Percentiles rank a stretch among this genome's conserved stretches.
These are phyloP conservation scores for Themeda triandra DNA, from an alignment of 176 grass and related monocot species.

Conservation along the genomic window DNA sequence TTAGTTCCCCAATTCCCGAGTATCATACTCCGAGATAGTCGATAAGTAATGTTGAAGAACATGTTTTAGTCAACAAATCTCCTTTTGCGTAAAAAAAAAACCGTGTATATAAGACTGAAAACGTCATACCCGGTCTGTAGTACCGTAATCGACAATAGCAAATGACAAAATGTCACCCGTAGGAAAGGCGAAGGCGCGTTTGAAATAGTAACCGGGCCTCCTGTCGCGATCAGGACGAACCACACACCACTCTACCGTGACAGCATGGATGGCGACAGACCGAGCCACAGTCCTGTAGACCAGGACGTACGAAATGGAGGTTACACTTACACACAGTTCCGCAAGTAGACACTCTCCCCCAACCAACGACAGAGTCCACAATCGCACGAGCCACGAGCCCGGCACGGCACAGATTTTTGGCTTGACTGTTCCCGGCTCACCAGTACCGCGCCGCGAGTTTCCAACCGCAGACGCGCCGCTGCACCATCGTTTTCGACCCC, in stretches of 20 bases:
- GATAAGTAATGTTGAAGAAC: too few relatives aligned
- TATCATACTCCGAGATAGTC: too few relatives aligned
- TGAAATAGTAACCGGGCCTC: background rate
- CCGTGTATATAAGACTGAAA: too few relatives aligned
- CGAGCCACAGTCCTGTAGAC: too few relatives aligned
- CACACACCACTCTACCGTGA: background rate
- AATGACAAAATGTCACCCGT: background rate
- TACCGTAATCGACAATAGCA: background rate
- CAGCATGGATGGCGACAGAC: background rate
- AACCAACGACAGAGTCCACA: background rate
- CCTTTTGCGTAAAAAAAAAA: too few relatives aligned
- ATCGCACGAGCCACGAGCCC: background rate
- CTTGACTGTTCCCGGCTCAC: background rate
- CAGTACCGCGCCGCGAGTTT: background rate
- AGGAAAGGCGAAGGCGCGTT: background rate
- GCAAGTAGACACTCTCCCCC: background rate
- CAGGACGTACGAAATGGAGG: background rate
- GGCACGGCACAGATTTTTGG: background rate
- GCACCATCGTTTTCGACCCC: constrained; percentile 4
- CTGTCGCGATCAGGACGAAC: background rate
- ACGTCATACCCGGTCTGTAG: too few relatives aligned
- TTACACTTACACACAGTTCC: background rate
- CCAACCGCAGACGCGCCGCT: background rate
- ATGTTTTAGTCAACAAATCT: too few relatives aligned
- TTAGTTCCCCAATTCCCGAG: too few relatives aligned